Evolutionary conservation across 164 flowering plant genomes (phyloP).

Genomic region (Brasenia schreberi): DNA sequence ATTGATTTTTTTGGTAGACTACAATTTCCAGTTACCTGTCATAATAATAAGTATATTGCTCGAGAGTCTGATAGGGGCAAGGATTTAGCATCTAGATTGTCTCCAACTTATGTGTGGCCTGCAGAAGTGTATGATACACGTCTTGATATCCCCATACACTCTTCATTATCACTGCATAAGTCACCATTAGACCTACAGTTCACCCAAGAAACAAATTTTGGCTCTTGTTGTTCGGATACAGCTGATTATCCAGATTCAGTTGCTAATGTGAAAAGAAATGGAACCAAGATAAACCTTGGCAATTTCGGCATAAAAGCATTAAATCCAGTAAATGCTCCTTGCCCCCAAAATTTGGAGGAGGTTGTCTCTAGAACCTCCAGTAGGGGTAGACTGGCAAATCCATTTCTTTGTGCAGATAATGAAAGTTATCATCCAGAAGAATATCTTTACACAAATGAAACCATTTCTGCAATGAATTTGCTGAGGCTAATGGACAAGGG

Average conservation of each 20-base stretch:
- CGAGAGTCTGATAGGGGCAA: conserved; percentile 18
- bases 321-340: conserved; percentile 7
- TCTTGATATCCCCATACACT: conserved; percentile 12
- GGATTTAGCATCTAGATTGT: conserved; percentile 7
- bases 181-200: conserved; percentile 6
- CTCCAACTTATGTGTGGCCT: conserved; percentile 12
- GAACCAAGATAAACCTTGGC: conserved; percentile 2
- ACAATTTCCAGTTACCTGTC: conserved; percentile 15
- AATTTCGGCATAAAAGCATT: conserved; percentile 6
- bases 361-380: conserved; percentile 11
- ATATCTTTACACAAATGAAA: conserved; percentile 44
- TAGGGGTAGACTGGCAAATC: conserved; percentile 3
- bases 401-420: conserved; percentile 13
- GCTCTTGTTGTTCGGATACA: conserved; percentile 4
- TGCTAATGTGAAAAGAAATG: conserved; percentile 8
- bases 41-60: conserved; percentile 10
- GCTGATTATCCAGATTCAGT: conserved; percentile 4
- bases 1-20: conserved; percentile 10
- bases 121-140: conserved; percentile 12
- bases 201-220: conserved; percentile 13
- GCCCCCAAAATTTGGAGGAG: conserved; percentile 14
- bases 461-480: conserved; percentile 57
- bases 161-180: conserved; percentile 11
- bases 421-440: conserved; percentile 16
- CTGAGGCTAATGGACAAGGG: conserved; percentile 58